Conservation (phyloP, 2,329 filamentous ascomycete genomes). For the Penicillium sp. region DNA sequence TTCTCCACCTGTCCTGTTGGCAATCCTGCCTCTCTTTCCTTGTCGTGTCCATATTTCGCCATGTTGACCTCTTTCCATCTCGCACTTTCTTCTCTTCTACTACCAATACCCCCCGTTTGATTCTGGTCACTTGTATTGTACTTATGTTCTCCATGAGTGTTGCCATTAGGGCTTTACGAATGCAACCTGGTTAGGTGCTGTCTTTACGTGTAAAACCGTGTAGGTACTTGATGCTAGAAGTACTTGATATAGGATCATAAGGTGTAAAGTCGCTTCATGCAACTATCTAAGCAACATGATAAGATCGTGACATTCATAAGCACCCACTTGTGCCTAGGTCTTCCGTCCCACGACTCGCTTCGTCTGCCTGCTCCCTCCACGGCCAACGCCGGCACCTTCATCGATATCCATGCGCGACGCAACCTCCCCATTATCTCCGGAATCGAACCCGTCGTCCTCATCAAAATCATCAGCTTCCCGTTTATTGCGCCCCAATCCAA, state of each 20-base stretch:
- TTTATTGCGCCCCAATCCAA: constrained; percentile 44
- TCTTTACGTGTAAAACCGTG: not conserved
- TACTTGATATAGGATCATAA: not conserved
- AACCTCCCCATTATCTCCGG: constrained; percentile 36
- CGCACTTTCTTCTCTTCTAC: constrained; percentile 31
- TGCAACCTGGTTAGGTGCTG: constrained; percentile 21
- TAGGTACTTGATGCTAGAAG: too few relatives aligned
- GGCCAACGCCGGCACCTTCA: constrained; percentile 39
- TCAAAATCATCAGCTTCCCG: constrained; percentile 50
- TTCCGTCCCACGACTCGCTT: constrained; percentile 48
- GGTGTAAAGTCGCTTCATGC: not conserved
- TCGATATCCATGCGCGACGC: constrained; percentile 50
- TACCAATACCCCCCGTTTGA: constrained; percentile 45
- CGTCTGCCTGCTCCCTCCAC: constrained; percentile 38
- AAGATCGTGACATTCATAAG: constrained; percentile 11
- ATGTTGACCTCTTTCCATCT: constrained; percentile 16
- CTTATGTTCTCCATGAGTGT: constrained; percentile 40
- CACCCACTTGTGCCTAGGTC: constrained; percentile 27
- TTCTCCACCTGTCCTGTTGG: constrained; percentile 16
- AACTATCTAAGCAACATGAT: not conserved
- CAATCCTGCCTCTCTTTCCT: constrained; percentile 17
- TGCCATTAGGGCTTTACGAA: constrained; percentile 32
- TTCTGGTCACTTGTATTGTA: constrained; percentile 34
- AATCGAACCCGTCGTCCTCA: constrained; percentile 46
- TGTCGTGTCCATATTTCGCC: constrained; percentile 35